Evolutionary conservation across 805 yeast species (phyloP).

Genomic region (Candida yuanshanica): DNA sequence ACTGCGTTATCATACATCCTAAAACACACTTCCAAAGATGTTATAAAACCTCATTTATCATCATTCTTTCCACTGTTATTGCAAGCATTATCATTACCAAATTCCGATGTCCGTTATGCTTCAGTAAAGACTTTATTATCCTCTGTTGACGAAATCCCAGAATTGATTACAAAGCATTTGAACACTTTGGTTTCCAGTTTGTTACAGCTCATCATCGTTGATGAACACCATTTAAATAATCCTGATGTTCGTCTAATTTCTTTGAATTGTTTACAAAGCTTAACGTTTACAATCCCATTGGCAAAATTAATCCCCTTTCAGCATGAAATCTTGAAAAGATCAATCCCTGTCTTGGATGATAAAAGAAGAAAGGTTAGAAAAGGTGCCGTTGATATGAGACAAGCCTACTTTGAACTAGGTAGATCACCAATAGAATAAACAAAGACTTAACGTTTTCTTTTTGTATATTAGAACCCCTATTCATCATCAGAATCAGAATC

Average conservation of each 20-base stretch:
- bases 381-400: slow-evolving; percentile 75
- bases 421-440: slow-evolving; percentile 27
- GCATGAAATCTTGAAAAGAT: slow-evolving; percentile 35
- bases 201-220: slow-evolving; percentile 26
- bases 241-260: slow-evolving; percentile 51
- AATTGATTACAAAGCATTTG: slow-evolving; percentile 47
- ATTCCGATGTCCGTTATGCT: slow-evolving; percentile 46
- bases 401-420: slow-evolving; percentile 57
- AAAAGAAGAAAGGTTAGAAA: slow-evolving; percentile 68
- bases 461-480: slow-evolving; percentile 1
- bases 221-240: slow-evolving; percentile 25
- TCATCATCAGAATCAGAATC: slow-evolving; percentile 42
- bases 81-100: slow-evolving; percentile 47
- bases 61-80: slow-evolving; percentile 66
- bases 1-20: slow-evolving; percentile 63
- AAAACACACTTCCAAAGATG: slow-evolving; percentile 54
- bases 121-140: slow-evolving; percentile 55
- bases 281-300: slow-evolving; percentile 34
- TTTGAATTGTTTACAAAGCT: slow-evolving; percentile 50
- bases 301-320: slow-evolving; percentile 45
- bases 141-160: slow-evolving; percentile 50
- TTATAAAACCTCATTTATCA: slow-evolving; percentile 59
- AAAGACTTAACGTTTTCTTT: background rate
- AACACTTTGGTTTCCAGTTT: slow-evolving; percentile 52
- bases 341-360: slow-evolving; percentile 62